phyloP scores from a whole-genome alignment of 768 basidiomycete genomes.

The Crassisporium funariophilum region DNA sequence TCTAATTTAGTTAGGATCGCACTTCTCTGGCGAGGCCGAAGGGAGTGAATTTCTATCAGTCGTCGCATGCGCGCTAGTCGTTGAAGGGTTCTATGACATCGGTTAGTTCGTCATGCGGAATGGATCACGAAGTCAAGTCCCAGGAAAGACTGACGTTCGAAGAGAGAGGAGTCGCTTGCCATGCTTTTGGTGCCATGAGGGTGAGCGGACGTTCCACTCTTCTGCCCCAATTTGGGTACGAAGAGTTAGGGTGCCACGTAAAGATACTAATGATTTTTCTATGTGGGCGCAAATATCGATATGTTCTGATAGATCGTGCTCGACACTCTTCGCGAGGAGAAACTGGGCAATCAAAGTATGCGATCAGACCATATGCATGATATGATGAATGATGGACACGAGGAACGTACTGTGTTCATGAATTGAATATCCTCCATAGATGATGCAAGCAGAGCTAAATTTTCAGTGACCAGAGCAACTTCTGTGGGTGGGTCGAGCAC shows the following conservation, averaged over 20 bases:
- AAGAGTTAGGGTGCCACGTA: slow-evolving; percentile 24
- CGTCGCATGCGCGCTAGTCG: slow-evolving; percentile 28
- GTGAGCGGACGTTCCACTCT: slow-evolving; percentile 34
- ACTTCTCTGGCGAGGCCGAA: slow-evolving; percentile 29
- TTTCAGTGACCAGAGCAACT: slow-evolving; percentile 27
- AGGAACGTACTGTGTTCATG: slow-evolving; percentile 31
- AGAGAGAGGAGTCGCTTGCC: slow-evolving; percentile 34
- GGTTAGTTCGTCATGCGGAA: slow-evolving; percentile 9
- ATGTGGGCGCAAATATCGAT: slow-evolving; percentile 32
- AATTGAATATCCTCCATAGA: slow-evolving; percentile 28
- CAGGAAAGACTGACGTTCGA: slow-evolving; percentile 30
- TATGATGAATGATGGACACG: slow-evolving; percentile 10
- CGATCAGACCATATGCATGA: not conserved
- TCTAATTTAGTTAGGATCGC: slow-evolving; percentile 35
- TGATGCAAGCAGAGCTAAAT: slow-evolving; percentile 22
- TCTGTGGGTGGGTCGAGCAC: slow-evolving; percentile 23
- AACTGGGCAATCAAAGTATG: slow-evolving; percentile 14
- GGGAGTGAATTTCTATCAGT: slow-evolving; percentile 26
- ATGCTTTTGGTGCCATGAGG: slow-evolving; percentile 36
- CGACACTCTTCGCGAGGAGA: slow-evolving; percentile 24
- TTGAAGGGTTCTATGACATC: slow-evolving; percentile 28
- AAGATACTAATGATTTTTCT: slow-evolving; percentile 25
- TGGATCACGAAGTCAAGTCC: not conserved
- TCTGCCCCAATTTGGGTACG: slow-evolving; percentile 31
- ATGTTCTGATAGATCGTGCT: slow-evolving; percentile 26